A percentile compares a stretch with the other conserved stretches of the same genome.
These are phyloP conservation scores for Chlorella sp. DNA, from an alignment of 139 green algal genomes.

Conservation along the genomic window DNA sequence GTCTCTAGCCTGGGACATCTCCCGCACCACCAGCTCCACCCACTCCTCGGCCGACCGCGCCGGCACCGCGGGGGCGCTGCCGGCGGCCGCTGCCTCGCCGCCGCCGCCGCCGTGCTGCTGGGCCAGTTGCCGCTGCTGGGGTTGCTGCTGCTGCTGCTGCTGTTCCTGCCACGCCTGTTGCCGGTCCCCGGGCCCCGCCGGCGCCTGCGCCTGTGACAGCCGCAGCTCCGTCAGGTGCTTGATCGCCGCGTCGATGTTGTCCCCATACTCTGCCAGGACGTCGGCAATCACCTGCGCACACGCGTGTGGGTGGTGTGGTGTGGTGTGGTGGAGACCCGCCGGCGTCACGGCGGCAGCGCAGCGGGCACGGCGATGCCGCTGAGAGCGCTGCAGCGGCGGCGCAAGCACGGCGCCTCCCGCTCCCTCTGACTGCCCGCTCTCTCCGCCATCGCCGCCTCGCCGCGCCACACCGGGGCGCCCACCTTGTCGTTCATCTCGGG, in stretches of 20 bases:
- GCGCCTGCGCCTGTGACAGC: conserved; percentile 29
- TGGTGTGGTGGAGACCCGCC: no score
- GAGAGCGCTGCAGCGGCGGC: no score
- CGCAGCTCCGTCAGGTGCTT: conserved; percentile 66
- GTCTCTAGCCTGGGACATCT: conserved; percentile 74
- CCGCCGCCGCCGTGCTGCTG: background rate
- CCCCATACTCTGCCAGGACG: conserved; percentile 69
- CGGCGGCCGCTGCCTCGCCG: background rate
- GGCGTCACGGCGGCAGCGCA: no score
- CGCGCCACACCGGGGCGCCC: no score
- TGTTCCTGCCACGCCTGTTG: conserved; percentile 8
- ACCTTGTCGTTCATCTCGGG: conserved; percentile 74
- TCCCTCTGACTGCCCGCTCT: no score
- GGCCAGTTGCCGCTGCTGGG: conserved; percentile 2
- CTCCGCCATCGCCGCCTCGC: no score
- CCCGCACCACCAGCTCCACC: conserved; percentile 71
- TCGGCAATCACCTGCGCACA: conserved; percentile 57
- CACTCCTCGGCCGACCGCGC: conserved; percentile 60
- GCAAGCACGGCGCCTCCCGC: no score
- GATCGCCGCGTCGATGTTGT: conserved; percentile 84
- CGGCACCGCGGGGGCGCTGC: background rate
- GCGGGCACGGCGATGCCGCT: no score
- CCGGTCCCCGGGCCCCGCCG: background rate
- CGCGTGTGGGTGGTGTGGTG: no score
- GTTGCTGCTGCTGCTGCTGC: background rate